Base-by-base conservation (phyloP, 2,329 filamentous ascomycete species). In the Tympanopsis confertula region DNA sequence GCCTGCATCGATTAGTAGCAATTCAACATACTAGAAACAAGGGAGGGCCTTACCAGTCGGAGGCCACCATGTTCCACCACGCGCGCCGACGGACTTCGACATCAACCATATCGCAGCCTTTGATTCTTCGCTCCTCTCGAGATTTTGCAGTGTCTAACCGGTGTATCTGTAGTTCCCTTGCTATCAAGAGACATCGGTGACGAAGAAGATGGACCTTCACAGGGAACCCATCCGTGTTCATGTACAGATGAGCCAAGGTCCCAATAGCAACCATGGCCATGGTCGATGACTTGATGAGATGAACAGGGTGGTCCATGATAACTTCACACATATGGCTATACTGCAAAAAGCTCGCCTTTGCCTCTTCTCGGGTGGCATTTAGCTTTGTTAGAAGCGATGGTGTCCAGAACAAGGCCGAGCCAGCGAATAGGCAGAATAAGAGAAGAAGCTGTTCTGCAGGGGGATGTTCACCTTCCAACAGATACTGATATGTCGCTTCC, bases 61-160 rank as follows among this genome's bases (percentile, higher is more conserved):
- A 35, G 18, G 41, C 20, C 7, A 42, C 41, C 20, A 42, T 40
- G 24, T 41, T 29, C 41, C 41, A 42, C 41, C 41, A 42, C 24
- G 41, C 20, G 5, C 41, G 39, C 14, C 41, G 28, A n/a, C 38
- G 33, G n/a, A 42, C 20, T 38, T 42, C 39, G 10, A 41, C 15
- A 19, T 42, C 41, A 19, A 41, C 36, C 26, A 38, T 33, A 35
- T 40, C 35, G n/a, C 39, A 40, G 13, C 36, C 36, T 26, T 40
- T 33, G n/a, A n/a, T n/a, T 20, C 33, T 32, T 35, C 39, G 35
- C 30, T 38, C 36, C 14, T 37, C 36, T 13, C 20, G 26, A 20
- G 19, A 5, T 20, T 38, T 35, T 20, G 35, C 15, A 4, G 35
- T 38, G 24, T 40, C 39, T 17, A 40, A 29, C 18, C 26, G 17